Base-by-base conservation (phyloP, 805 yeast genomes). In the Kuraishia molischiana region DNA sequence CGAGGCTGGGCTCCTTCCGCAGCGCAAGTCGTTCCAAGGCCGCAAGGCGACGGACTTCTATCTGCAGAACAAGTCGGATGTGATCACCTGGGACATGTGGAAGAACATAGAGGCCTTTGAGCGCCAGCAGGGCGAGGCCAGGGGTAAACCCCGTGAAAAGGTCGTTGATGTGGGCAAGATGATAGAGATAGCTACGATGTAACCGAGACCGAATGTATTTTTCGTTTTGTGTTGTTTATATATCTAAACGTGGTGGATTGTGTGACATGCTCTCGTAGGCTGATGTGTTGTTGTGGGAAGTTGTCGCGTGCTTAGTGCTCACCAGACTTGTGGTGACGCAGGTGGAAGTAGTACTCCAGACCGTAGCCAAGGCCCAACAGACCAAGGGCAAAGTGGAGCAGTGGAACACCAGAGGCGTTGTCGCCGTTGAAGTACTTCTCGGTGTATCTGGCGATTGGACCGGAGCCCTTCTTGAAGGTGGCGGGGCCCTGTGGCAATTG, bases 401-500 rank as follows among this genome's bases (percentile, higher is more conserved):
- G 69, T 58, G 95, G 95, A 61, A 73, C 77, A 59, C 87, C 94
- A 37, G 85, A 70, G 48, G 89, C 90, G 54, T 83, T 81, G 49
- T 78, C 85, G 51, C 83, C 86, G 55, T 82, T 84, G 55, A 83
- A 81, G 74, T 73, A 87, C 61, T 83, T 85, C 56, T 85, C 86
- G 66, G 77, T 80, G 75, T 89, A 89, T 64, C 77, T 77, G 44
- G 80, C 85, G 46, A 79, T 58, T 49, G 83, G 74, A 45, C 82
- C 78, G 47, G 72, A 62, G 54, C 85, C 77, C 65, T 79, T 74
- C 48, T 77, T 65, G 51, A 77, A 77, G 49, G 90, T 79, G 44
- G 95, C 94, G 42, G 81, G 68, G 38, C 97, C 97, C 61, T 86
- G 89, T 59, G 98, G 98, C 54, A 90, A 77, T 52, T 86, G 79